Percentiles rank a stretch among this genome's conserved stretches.
Evolutionary conservation across 2,329 filamentous ascomycete genomes (phyloP).

Genomic region (Cryphonectria japonica): DNA sequence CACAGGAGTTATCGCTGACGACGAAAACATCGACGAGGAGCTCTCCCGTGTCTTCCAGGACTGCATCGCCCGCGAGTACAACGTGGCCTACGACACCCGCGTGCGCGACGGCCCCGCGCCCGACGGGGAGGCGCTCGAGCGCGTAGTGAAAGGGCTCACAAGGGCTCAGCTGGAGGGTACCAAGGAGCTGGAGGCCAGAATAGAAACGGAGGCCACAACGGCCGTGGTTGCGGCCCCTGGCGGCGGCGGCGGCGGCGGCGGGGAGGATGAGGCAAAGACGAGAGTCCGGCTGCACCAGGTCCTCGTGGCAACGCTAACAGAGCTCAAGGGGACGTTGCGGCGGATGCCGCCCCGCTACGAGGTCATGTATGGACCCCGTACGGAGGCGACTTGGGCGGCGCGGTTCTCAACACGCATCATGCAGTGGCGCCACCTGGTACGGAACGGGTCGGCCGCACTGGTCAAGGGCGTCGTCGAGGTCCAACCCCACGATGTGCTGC

Average conservation of each 20-base stretch:
- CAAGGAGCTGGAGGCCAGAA: background rate
- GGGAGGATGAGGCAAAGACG: background rate
- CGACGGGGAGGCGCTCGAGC: constrained; percentile 28
- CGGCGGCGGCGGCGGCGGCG: constrained; percentile 3
- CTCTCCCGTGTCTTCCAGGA: constrained; percentile 28
- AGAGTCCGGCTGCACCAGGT: constrained; percentile 22
- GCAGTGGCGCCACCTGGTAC: constrained; percentile 26
- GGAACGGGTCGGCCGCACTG: constrained; percentile 18
- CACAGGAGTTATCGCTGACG: constrained; percentile 18
- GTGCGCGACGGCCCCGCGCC: constrained; percentile 20
- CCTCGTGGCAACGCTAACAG: constrained; percentile 15
- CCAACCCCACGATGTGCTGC: constrained; percentile 19
- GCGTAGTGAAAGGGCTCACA: constrained; percentile 26
- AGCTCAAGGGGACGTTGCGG: constrained; percentile 24
- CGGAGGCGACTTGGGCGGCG: constrained; percentile 26
- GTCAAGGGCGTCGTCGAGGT: constrained; percentile 21
- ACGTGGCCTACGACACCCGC: constrained; percentile 19
- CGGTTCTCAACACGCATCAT: constrained; percentile 28
- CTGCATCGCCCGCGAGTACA: constrained; percentile 27
- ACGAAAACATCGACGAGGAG: constrained; percentile 23
- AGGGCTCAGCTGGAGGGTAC: constrained; percentile 18
- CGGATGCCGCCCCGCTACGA: constrained; percentile 24
- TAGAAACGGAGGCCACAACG: background rate
- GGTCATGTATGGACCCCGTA: constrained; percentile 19
- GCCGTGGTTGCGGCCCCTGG: background rate